Percentiles rank a stretch among this genome's conserved stretches.
These are phyloP conservation scores for Hemileccinum rubropunctum DNA, from an alignment of 768 basidiomycete species.

Conservation along the genomic window DNA sequence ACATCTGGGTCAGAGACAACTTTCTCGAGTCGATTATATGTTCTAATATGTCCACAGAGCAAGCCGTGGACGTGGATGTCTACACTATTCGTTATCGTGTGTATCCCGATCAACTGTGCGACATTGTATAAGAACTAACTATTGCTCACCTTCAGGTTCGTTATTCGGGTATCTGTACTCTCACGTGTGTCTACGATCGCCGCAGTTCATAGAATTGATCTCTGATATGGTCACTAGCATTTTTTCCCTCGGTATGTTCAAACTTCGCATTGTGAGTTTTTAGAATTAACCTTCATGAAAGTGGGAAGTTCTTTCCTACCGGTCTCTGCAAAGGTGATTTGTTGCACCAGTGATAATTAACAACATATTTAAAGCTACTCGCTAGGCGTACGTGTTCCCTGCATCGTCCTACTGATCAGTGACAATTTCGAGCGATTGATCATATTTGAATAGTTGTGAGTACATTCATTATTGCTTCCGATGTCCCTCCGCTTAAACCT, in stretches of 20 bases:
- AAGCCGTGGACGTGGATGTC: neutral
- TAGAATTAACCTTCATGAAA: too few species aligned
- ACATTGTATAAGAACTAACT: neutral
- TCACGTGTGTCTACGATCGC: neutral
- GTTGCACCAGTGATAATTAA: too few species aligned
- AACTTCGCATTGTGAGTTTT: too few species aligned
- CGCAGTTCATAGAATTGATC: too few species aligned
- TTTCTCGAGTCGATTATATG: too few species aligned
- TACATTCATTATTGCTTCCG: neutral
- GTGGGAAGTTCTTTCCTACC: too few species aligned
- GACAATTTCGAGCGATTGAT: neutral
- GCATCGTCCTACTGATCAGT: neutral
- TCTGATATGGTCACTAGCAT: too few species aligned
- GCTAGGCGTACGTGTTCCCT: neutral
- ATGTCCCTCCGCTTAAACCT: neutral
- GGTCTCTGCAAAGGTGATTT: neutral
- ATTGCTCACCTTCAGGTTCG: neutral
- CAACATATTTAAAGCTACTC: too few species aligned
- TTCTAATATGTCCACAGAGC: neutral
- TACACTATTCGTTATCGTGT: neutral
- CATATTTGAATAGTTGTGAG: neutral
- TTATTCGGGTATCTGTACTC: neutral
- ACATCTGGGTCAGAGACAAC: constrained; percentile 1
- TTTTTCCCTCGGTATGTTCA: too few species aligned
- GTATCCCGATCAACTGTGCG: neutral